Conservation (phyloP, 2,329 filamentous ascomycete genomes). For the Gliomastix tumulicola region DNA sequence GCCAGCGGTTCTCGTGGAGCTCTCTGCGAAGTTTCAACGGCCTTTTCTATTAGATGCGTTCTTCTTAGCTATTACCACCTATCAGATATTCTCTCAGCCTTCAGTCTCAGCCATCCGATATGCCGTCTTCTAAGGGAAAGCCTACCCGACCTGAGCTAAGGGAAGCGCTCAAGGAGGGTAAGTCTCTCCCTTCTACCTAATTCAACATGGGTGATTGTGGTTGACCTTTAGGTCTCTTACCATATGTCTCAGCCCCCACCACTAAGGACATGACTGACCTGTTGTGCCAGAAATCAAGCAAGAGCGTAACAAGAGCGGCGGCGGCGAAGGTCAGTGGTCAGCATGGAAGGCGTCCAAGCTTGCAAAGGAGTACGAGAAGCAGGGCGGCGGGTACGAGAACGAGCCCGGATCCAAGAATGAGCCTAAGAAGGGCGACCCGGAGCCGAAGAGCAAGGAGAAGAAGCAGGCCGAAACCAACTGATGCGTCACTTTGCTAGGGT, state of each 20-base stretch:
- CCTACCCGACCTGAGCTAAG: constrained; percentile 30
- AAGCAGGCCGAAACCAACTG: constrained; percentile 8
- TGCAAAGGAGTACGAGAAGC: constrained; percentile 33
- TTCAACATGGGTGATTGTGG: not conserved
- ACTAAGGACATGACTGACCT: not conserved
- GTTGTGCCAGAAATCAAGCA: constrained; percentile 29
- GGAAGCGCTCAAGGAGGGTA: constrained; percentile 29
- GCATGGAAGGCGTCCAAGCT: constrained; percentile 23
- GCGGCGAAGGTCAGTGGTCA: constrained; percentile 22
- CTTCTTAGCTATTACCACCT: no score
- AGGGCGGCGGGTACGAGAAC: constrained; percentile 31
- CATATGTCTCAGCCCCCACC: not conserved
- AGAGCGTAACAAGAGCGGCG: constrained; percentile 31
- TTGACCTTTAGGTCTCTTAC: not conserved
- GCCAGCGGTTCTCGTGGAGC: no score
- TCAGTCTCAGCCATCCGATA: no score
- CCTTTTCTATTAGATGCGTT: no score
- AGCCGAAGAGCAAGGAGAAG: constrained; percentile 15
- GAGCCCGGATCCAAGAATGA: constrained; percentile 30
- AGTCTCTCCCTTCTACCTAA: not conserved
- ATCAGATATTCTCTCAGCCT: no score
- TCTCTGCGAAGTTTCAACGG: no score
- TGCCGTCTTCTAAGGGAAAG: constrained; percentile 31
- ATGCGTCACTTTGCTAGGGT: no score
- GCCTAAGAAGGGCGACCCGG: constrained; percentile 16